Percentiles rank a stretch among this genome's conserved stretches.
Evolutionary conservation across 2,329 filamentous ascomycete species (phyloP).

Genomic region (Nothophoma quercina): DNA sequence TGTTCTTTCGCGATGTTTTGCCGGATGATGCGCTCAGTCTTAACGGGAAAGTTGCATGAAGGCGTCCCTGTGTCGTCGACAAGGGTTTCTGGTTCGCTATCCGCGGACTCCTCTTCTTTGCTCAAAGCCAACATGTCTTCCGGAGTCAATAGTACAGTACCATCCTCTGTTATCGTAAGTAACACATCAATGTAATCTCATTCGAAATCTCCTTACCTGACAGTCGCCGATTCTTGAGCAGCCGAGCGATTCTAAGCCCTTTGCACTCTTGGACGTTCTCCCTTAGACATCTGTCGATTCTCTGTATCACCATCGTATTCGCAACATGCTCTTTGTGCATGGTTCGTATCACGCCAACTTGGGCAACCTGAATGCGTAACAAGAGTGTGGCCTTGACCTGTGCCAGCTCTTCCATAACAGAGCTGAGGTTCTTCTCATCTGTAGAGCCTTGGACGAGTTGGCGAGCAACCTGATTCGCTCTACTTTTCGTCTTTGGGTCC

Average conservation of each 20-base stretch:
- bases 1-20: conserved; percentile 21
- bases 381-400: conserved; percentile 24
- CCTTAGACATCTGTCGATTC: conserved; percentile 20
- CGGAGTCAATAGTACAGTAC: conserved; percentile 33
- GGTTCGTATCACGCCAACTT: conserved; percentile 24
- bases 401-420: conserved; percentile 26
- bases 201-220: too few relatives aligned
- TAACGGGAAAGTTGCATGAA: conserved; percentile 3
- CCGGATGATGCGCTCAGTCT: conserved; percentile 22
- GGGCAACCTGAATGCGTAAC: conserved; percentile 25
- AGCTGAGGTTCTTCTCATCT: conserved; percentile 25
- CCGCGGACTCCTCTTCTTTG: conserved; percentile 7
- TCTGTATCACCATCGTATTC: conserved; percentile 21
- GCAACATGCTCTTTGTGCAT: conserved; percentile 20
- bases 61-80: conserved; percentile 20
- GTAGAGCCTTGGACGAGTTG: conserved; percentile 23
- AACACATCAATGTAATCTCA: too few relatives aligned
- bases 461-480: conserved; percentile 20
- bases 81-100: conserved; percentile 20
- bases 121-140: conserved; percentile 15
- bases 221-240: conserved; percentile 19
- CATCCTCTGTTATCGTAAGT: conserved; percentile 59
- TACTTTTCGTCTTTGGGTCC: conserved; percentile 17
- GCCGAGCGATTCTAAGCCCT: conserved; percentile 22
- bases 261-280: conserved; percentile 3